Percentiles rank a stretch among this genome's conserved stretches.
Evolutionary conservation across 768 basidiomycete species (phyloP).

Genomic region (Dioszegia aurantiaca): DNA sequence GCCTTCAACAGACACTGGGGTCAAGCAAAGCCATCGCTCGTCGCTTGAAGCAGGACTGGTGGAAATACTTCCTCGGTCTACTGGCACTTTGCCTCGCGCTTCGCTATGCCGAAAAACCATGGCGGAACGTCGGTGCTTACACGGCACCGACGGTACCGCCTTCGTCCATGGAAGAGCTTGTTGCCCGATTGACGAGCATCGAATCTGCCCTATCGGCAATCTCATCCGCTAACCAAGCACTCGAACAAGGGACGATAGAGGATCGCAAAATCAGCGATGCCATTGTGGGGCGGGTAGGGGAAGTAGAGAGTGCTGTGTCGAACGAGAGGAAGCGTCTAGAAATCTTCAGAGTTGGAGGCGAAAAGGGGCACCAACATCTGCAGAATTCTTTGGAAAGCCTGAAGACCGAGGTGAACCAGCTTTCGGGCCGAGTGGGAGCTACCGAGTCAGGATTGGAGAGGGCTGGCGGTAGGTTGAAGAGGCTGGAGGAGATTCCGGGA

Average conservation of each 20-base stretch:
- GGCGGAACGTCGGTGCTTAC: conserved; percentile 12
- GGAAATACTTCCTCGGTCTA: conserved; percentile 36
- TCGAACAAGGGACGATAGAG: conserved; percentile 10
- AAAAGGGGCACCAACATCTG: conserved; percentile 15
- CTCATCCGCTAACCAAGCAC: conserved; percentile 21
- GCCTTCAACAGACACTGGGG: conserved; percentile 10
- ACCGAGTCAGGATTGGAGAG: conserved; percentile 10
- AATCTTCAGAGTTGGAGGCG: neutral
- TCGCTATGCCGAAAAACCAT: conserved; percentile 23
- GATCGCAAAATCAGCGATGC: conserved; percentile 1
- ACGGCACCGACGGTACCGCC: conserved; percentile 33
- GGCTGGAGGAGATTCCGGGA: conserved; percentile 20
- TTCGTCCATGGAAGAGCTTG: conserved; percentile 46
- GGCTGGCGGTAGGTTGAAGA: neutral
- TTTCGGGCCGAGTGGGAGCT: conserved; percentile 9
- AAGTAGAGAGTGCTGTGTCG: conserved; percentile 11
- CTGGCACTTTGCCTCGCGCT: conserved; percentile 32
- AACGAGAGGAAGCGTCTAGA: conserved; percentile 11
- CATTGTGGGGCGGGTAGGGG: conserved; percentile 9
- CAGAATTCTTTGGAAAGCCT: conserved; percentile 11
- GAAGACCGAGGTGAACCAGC: conserved; percentile 10
- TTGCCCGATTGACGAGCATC: conserved; percentile 41
- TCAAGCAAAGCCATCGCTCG: conserved; percentile 18
- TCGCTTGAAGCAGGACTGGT: conserved; percentile 30
- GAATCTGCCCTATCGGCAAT: conserved; percentile 39